phyloP scores from a whole-genome alignment of 2,329 filamentous ascomycete genomes.

The Paracoccidioides lutzii region DNA sequence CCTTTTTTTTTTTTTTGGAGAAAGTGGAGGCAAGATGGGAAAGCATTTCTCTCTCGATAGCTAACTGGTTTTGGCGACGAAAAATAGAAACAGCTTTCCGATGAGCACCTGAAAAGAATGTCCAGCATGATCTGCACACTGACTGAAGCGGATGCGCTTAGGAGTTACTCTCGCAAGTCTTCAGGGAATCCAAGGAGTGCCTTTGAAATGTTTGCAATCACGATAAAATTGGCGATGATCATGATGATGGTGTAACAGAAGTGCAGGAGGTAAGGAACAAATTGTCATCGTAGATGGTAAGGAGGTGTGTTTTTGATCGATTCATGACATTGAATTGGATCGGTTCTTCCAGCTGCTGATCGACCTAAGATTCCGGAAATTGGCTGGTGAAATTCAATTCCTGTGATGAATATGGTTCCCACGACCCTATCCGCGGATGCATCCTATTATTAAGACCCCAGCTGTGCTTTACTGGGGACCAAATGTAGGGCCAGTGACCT shows the following conservation, averaged over 20 bases:
- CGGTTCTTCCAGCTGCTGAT: too few species aligned
- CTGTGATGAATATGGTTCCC: conserved; percentile 67
- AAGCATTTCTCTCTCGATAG: neutral
- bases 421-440: conserved; percentile 79
- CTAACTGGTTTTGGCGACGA: neutral
- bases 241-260: conserved; percentile 53
- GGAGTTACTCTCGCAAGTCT: conserved; percentile 68
- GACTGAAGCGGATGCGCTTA: conserved; percentile 78
- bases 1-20: neutral
- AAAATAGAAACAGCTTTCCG: conserved; percentile 43
- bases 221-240: conserved; percentile 51
- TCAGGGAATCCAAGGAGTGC: conserved; percentile 66
- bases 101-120: conserved; percentile 74
- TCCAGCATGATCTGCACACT: conserved; percentile 85
- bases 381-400: conserved; percentile 75
- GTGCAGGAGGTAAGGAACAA: conserved; percentile 66
- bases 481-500: conserved; percentile 34
- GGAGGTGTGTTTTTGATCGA: conserved; percentile 30
- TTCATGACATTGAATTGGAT: too few species aligned
- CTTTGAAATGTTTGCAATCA: conserved; percentile 62
- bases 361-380: too few species aligned
- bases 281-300: conserved; percentile 70
- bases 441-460: conserved; percentile 63
- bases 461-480: conserved; percentile 81
- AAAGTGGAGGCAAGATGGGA: neutral